These are phyloP conservation scores for Ilyonectria sp. DNA, from an alignment of 2,329 filamentous ascomycete genomes.

Conservation along the genomic window DNA sequence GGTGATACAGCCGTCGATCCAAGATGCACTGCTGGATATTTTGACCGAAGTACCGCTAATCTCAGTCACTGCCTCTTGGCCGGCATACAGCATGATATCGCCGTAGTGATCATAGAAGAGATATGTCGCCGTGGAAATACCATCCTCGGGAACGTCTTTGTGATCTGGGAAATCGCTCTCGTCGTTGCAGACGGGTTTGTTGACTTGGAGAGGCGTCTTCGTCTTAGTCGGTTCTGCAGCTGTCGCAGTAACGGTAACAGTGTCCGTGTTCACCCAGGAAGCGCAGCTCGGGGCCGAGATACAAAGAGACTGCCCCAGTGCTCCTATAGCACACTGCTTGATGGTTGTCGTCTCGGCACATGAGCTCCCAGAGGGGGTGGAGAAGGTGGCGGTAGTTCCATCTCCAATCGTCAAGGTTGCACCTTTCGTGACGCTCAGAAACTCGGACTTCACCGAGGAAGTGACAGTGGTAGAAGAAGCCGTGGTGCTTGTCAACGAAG, in stretches of 20 bases:
- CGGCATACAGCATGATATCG: not conserved
- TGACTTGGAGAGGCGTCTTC: constrained; percentile 9
- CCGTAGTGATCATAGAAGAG: not conserved
- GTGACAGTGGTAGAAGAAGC: too few relatives aligned
- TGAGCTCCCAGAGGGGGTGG: too few relatives aligned
- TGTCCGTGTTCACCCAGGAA: constrained; percentile 2
- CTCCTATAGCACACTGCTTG: not conserved
- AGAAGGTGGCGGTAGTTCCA: not conserved
- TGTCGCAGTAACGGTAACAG: not conserved
- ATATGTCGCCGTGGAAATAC: not conserved
- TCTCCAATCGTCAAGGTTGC: too few relatives aligned
- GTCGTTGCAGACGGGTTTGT: constrained; percentile 1
- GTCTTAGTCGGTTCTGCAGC: not conserved
- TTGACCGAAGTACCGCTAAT: not conserved
- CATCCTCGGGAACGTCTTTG: not conserved
- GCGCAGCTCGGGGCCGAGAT: constrained; percentile 2
- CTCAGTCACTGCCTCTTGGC: not conserved
- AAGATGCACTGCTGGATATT: not conserved
- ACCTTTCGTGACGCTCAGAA: too few relatives aligned
- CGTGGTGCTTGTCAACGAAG: too few relatives aligned
- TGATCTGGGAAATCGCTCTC: constrained; percentile 15
- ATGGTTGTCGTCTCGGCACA: not conserved
- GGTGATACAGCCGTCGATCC: constrained; percentile 24
- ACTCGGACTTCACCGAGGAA: not conserved
- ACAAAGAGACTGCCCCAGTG: not conserved